Percentiles rank a stretch among this genome's conserved stretches.
phyloP scores from a whole-genome alignment of 768 basidiomycete genomes.

The Tricholoma saponaceum region DNA sequence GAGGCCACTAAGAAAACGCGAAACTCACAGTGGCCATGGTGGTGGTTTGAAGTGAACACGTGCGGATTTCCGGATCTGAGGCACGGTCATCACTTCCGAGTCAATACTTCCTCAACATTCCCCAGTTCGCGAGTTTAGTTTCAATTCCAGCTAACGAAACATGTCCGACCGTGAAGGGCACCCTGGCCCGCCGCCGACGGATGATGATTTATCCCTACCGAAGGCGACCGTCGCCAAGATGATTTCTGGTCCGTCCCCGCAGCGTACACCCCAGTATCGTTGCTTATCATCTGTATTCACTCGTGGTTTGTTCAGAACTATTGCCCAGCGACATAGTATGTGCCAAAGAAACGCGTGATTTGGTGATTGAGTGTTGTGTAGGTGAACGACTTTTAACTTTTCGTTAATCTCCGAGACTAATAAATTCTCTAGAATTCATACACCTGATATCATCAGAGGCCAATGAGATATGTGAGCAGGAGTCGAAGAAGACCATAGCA shows the following conservation, averaged over 20 bases:
- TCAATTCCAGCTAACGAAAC: conserved; percentile 11
- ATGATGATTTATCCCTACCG: conserved; percentile 92
- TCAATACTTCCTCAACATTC: background rate
- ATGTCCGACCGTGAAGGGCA: conserved; percentile 94
- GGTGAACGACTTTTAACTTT: conserved; percentile 59
- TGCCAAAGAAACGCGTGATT: conserved; percentile 93
- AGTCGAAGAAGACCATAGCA: conserved; percentile 97
- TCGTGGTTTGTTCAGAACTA: conserved; percentile 55
- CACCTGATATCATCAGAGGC: conserved; percentile 96
- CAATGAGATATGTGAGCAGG: conserved; percentile 96
- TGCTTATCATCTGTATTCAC: conserved; percentile 5
- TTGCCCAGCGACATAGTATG: conserved; percentile 85
- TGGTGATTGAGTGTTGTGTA: conserved; percentile 98
- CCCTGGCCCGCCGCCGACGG: conserved; percentile 55
- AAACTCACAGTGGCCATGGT: conserved; percentile 59
- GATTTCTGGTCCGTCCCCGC: conserved; percentile 66
- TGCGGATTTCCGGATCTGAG: conserved; percentile 30
- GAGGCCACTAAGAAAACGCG: conserved; percentile 5
- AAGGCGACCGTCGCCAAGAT: conserved; percentile 98
- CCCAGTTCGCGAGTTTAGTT: background rate
- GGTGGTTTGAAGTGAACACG: conserved; percentile 42
- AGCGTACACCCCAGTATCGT: conserved; percentile 3
- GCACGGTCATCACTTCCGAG: background rate
- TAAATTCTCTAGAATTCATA: conserved; percentile 77
- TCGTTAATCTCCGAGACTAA: conserved; percentile 4